Base-by-base conservation (phyloP, 768 basidiomycete genomes). In the Psilocybe azurescens region DNA sequence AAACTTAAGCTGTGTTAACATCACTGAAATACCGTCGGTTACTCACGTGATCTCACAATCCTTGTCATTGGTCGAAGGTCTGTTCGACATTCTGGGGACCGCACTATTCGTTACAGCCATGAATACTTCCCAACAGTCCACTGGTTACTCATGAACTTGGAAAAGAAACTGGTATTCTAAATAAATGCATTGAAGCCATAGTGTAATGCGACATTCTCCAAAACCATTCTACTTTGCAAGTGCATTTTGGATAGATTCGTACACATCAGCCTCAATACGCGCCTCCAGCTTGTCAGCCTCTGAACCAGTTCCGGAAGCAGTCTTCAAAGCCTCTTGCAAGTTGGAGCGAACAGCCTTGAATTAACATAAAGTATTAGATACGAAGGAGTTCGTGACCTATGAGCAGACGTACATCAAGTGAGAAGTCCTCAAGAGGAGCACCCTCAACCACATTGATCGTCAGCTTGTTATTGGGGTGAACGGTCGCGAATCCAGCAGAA, bases 361-460 rank as follows among this genome's bases (percentile, higher is more conserved):
- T 53, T n/a, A 53, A 10, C 55, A 5, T 62, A 29, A 20, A 29
- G 18, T 39, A 30, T 13, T n/a, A 38, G 14, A 33, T 32, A 14
- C 18, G 18, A 18, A 20, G 9, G 32, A 18, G 38, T 10, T 24
- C 48, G 16, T 50, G 7, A 16, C 14, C 16, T 8, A n/a, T 5
- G 6, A 5, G 20, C 24, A 56, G 28, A 73, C 84, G 59, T 66
- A 97, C 97, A 85, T 98, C 97, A 20, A 83, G 69, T 0, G 96
- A 97, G 81, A 98, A 97, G 44, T 88, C 82, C 59, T 96, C 95
- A 41, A 99, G 80, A 20, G 94, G 89, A 60, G 95, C 96, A 62
- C 93, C 97, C 82, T 99, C 97, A 50, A 99, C 89, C 61, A 91
- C 95, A 79, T 99, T 99, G 74, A 99, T 91, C 44, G 97, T 99